These are phyloP conservation scores for sunflower (Helianthus annuus) DNA, from an alignment of 129 eudicot species.

Conservation along the genomic window DNA sequence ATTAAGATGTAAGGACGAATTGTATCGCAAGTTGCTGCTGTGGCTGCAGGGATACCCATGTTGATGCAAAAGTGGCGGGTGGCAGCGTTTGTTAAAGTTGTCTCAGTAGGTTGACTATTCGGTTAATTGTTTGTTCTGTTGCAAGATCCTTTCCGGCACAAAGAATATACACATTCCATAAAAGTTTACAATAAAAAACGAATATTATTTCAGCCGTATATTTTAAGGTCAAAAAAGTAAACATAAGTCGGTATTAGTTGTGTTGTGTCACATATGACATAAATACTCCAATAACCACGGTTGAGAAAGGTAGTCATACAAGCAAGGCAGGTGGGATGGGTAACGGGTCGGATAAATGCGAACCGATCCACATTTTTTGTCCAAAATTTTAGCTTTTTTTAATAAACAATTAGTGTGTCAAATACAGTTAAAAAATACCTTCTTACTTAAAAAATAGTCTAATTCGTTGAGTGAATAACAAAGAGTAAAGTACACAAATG, in stretches of 20 bases:
- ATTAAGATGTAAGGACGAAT: constrained; percentile 66
- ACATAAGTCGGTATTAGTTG: neutral
- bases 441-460: neutral
- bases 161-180: constrained; percentile 50
- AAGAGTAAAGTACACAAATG: too few relatives aligned
- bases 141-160: constrained; percentile 96
- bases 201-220: neutral
- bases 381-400: neutral
- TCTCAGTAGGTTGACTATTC: constrained; percentile 81
- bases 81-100: constrained; percentile 95
- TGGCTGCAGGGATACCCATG: constrained; percentile 91
- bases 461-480: neutral
- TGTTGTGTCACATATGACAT: constrained; percentile 5
- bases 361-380: neutral
- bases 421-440: neutral
- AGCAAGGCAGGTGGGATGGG: neutral
- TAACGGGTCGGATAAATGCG: neutral
- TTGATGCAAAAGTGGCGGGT: constrained; percentile 73
- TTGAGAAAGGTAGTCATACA: constrained; percentile 2
- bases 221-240: constrained; percentile 2
- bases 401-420: neutral
- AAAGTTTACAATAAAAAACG: neutral
- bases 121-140: constrained; percentile 79
- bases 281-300: constrained; percentile 17
- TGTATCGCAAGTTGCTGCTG: constrained; percentile 94